Evolutionary conservation across 2,329 filamentous ascomycete species (phyloP).

Genomic region (Colletotrichum lentis): DNA sequence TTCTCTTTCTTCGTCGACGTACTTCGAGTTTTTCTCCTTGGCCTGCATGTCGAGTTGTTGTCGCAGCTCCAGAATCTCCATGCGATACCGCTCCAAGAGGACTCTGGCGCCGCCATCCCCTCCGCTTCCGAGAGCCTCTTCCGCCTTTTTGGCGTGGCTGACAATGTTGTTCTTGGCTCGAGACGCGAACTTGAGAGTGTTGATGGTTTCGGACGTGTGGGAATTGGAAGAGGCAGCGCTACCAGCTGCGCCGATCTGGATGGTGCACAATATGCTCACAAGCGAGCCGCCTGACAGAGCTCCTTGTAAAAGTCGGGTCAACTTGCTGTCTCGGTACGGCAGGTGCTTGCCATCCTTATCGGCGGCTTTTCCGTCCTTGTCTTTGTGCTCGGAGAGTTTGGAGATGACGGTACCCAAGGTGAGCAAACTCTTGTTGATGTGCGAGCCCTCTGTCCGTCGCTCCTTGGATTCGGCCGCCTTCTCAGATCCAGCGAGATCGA

Average conservation of each 20-base stretch:
- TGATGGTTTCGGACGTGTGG: constrained; percentile 88
- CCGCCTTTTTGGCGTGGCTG: constrained; percentile 93
- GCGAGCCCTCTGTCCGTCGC: constrained; percentile 89
- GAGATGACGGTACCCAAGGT: constrained; percentile 96
- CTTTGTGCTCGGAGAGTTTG: constrained; percentile 87
- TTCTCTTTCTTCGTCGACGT: constrained; percentile 68
- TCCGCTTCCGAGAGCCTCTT: constrained; percentile 82
- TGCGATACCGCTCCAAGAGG: constrained; percentile 87
- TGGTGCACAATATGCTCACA: constrained; percentile 96
- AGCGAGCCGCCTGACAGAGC: constrained; percentile 92
- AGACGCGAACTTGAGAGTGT: constrained; percentile 95
- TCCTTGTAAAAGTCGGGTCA: constrained; percentile 90
- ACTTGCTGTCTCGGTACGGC: constrained; percentile 96
- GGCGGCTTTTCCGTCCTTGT: constrained; percentile 74
- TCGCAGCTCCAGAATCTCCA: constrained; percentile 87
- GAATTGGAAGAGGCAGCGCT: constrained; percentile 74
- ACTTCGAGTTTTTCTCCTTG: constrained; percentile 69
- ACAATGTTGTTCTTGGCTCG: constrained; percentile 98
- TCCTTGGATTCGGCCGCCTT: constrained; percentile 96
- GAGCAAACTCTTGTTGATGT: constrained; percentile 97
- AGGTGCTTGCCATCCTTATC: constrained; percentile 92
- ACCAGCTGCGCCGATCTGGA: constrained; percentile 83
- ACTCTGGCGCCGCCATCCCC: constrained; percentile 88
- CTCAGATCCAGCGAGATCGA: constrained; percentile 95
- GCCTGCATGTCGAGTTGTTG: constrained; percentile 84